phyloP scores from a whole-genome alignment of 768 basidiomycete species.

The Tricholoma bakamatsutake region DNA sequence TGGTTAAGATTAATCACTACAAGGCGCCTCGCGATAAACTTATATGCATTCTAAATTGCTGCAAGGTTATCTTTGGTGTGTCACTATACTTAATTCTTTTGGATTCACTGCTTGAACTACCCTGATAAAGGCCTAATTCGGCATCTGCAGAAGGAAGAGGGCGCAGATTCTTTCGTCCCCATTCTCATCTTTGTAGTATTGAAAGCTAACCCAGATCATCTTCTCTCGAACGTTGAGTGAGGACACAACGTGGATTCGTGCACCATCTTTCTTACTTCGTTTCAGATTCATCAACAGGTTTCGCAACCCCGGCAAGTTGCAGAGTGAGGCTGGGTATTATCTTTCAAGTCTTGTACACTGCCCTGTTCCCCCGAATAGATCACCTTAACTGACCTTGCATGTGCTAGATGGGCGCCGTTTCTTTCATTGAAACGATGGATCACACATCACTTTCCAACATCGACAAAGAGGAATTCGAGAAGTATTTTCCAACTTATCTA shows the following conservation, averaged over 20 bases:
- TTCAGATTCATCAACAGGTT: constrained; percentile 92
- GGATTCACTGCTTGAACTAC: constrained; percentile 1
- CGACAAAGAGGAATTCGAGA: constrained; percentile 88
- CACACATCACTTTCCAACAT: constrained; percentile 92
- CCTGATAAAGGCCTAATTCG: constrained; percentile 69
- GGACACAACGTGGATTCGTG: constrained; percentile 19
- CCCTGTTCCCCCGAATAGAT: neutral
- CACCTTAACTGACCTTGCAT: neutral
- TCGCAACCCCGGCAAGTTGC: constrained; percentile 80
- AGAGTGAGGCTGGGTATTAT: constrained; percentile 96
- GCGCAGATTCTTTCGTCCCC: constrained; percentile 93
- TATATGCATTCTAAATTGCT: constrained; percentile 94
- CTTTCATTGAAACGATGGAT: constrained; percentile 98
- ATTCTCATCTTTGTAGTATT: constrained; percentile 92
- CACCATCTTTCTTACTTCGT: neutral
- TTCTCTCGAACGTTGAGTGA: constrained; percentile 94
- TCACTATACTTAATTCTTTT: constrained; percentile 12
- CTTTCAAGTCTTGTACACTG: constrained; percentile 81
- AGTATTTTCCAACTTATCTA: constrained; percentile 27
- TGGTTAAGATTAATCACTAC: constrained; percentile 96
- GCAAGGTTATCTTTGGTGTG: constrained; percentile 98
- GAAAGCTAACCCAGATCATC: constrained; percentile 88
- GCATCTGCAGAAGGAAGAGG: constrained; percentile 77
- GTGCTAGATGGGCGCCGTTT: constrained; percentile 86
- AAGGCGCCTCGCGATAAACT: constrained; percentile 98